phyloP scores from a whole-genome alignment of 495 filamentous ascomycete genomes.

The Chaetomium cochliodes region DNA sequence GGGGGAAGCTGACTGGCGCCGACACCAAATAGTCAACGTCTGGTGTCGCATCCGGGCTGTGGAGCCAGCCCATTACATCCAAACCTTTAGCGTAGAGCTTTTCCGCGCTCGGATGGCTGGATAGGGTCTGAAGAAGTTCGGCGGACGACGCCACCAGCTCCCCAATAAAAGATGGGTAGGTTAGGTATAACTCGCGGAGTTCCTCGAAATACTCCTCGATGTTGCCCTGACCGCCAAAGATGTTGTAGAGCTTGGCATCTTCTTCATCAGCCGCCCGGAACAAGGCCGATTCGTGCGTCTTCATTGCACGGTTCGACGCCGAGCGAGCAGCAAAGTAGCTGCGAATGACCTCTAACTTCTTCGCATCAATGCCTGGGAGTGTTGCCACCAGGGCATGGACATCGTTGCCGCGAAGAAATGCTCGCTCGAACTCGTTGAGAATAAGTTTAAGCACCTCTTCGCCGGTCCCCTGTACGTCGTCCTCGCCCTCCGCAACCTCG shows the following conservation, averaged over 20 bases:
- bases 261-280: conserved; percentile 82
- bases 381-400: conserved; percentile 84
- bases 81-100: conserved; percentile 96
- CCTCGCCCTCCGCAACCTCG: conserved; percentile 87
- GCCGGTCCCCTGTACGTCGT: conserved; percentile 78
- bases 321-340: conserved; percentile 88
- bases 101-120: conserved; percentile 78
- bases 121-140: conserved; percentile 76
- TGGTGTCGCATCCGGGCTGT: conserved; percentile 79
- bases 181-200: conserved; percentile 82
- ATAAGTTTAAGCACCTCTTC: conserved; percentile 84
- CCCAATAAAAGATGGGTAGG: conserved; percentile 86
- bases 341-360: conserved; percentile 82
- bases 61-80: conserved; percentile 90
- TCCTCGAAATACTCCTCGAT: conserved; percentile 99
- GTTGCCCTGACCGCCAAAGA: conserved; percentile 98
- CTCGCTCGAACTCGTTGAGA: conserved; percentile 92
- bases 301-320: conserved; percentile 76
- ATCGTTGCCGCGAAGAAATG: conserved; percentile 91
- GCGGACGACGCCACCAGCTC: conserved; percentile 77
- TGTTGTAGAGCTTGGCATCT: conserved; percentile 76
- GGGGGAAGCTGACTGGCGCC: conserved; percentile 91
- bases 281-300: conserved; percentile 87
- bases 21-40: conserved; percentile 95
- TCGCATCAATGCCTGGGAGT: conserved; percentile 81